A percentile compares a stretch with the other conserved stretches of the same genome.
These are phyloP conservation scores for Rubus idaeus DNA, from an alignment of 306 rosid species.

Conservation along the genomic window DNA sequence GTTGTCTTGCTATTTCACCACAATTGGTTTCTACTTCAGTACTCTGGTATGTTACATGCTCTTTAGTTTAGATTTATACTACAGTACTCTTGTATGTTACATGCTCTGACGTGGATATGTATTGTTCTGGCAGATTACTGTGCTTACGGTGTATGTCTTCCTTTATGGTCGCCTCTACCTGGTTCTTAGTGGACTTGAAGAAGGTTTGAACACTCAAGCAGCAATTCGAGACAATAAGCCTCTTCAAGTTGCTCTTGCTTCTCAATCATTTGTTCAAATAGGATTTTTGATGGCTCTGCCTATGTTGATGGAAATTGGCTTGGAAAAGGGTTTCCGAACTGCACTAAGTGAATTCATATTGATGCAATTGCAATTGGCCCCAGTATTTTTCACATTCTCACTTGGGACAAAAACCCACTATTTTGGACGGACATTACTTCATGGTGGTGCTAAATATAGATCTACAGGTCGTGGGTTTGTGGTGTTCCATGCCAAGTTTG, in stretches of 20 bases:
- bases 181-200: constrained; percentile 95
- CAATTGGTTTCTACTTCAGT: constrained; percentile 93
- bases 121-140: constrained; percentile 73
- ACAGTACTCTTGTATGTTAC: not conserved
- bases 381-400: constrained; percentile 94
- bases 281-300: constrained; percentile 97
- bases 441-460: constrained; percentile 97
- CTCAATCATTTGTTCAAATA: constrained; percentile 95
- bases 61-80: not conserved
- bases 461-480: constrained; percentile 97
- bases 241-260: constrained; percentile 97
- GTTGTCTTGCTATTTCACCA: constrained; percentile 94
- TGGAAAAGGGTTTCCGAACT: constrained; percentile 95
- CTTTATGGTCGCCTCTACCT: constrained; percentile 97
- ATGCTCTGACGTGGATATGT: constrained; percentile 16
- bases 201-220: constrained; percentile 69
- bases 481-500: constrained; percentile 98
- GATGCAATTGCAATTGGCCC: constrained; percentile 96
- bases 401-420: constrained; percentile 97
- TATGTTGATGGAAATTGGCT: constrained; percentile 97
- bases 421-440: constrained; percentile 94
- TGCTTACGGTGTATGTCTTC: constrained; percentile 86
- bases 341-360: constrained; percentile 92
- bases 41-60: constrained; percentile 57
- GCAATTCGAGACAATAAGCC: constrained; percentile 92